Evolutionary conservation across 805 yeast species (phyloP), one percentile per base, ranked within the genome.

Genomic region (Danielia oregonensis): DNA sequence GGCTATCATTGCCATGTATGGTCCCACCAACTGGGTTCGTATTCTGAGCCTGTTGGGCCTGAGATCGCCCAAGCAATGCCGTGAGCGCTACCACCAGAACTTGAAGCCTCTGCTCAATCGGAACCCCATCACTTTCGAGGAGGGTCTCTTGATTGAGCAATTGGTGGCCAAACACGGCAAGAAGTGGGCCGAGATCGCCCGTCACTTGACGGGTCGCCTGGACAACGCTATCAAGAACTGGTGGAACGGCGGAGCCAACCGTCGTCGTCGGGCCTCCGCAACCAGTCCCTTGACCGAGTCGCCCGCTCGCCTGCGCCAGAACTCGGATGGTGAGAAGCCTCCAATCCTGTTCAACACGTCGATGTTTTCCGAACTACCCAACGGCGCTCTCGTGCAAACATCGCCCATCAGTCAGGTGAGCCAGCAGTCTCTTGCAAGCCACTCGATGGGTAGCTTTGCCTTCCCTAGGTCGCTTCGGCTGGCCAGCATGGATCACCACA

Each of bases 241-340:
- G 96, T 87, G 96, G 96, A 86, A 86, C 54, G 95, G 96, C 4
- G 94, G 95, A 6, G 91, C 94, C 10, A 86, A 85, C 55, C 70
- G 94, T 40, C 67, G 95, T 41, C 73, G 93, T 50, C 65, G 87
- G 44, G 66, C 67, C 29, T 40, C 47, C 25, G 6, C 13, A 14
- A n/a, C 5, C 16, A n/a, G 16, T 7, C 25, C 17, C 9, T 6
- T 13, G 17, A 14, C 22, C 18, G 3, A 8, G 15, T 27, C 30
- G 30, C 30, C 30, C 23, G 30, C 23, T 11, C 30, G 30, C 23
- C 23, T 18, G 30, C 30, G 30, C 24, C 30, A 28, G 30, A 28
- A 28, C 24, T 13, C 28, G 24, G 15, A 10, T 16, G 17, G 15
- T 24, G 22, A 19, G 13, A n/a, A n/a, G n/a, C 63, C 67, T 5